Evolutionary conservation across 2,329 filamentous ascomycete genomes (phyloP).

Genomic region (Polychaeton citri): DNA sequence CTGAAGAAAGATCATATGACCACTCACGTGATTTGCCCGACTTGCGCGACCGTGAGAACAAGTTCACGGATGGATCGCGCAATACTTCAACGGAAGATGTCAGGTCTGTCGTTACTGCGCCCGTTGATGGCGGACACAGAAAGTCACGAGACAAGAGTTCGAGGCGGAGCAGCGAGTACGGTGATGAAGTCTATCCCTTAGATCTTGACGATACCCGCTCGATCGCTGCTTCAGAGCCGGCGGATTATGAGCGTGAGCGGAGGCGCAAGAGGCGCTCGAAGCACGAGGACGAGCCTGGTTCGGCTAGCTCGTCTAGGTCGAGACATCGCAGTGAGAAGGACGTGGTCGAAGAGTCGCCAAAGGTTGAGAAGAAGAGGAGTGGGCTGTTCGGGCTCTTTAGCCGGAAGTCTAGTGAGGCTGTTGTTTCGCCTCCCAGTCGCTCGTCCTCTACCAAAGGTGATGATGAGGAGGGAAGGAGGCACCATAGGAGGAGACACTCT

Average conservation of each 20-base stretch:
- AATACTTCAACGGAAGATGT: constrained; percentile 12
- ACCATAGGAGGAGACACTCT: constrained; percentile 29
- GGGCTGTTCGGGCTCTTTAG: constrained; percentile 33
- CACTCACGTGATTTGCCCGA: neutral
- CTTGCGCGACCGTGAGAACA: too few relatives aligned
- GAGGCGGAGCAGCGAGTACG: constrained; percentile 13
- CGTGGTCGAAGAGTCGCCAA: constrained; percentile 13
- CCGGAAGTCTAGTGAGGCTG: constrained; percentile 29
- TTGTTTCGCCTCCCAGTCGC: constrained; percentile 4
- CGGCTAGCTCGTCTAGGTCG: constrained; percentile 27
- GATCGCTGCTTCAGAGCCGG: constrained; percentile 27
- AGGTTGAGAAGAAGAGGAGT: constrained; percentile 31
- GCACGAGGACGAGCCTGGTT: constrained; percentile 24
- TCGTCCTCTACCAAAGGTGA: constrained; percentile 12
- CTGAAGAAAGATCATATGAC: neutral
- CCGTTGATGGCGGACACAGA: constrained; percentile 18
- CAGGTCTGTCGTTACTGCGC: constrained; percentile 15
- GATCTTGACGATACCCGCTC: constrained; percentile 28
- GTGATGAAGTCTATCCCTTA: constrained; percentile 17
- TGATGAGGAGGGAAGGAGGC: constrained; percentile 31
- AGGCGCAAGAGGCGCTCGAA: constrained; percentile 28
- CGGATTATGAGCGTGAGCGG: constrained; percentile 24
- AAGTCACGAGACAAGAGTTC: constrained; percentile 12
- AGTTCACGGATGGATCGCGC: constrained; percentile 1
- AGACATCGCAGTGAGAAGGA: constrained; percentile 24